Base-by-base conservation (phyloP, 176 grass and related monocot species). In the Pontederia crassipes region DNA sequence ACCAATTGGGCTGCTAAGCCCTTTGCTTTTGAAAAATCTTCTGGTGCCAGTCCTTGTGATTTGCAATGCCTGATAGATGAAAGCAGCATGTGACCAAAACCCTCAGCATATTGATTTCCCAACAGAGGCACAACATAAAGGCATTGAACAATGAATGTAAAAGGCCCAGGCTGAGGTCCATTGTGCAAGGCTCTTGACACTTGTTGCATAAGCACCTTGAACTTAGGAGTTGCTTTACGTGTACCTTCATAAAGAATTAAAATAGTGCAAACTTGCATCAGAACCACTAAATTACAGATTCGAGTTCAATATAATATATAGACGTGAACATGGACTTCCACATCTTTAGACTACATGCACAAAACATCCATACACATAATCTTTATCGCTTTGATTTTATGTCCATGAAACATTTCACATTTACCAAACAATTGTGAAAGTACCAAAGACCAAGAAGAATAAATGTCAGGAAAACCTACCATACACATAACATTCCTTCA, bases 141-240 rank as follows among this genome's bases (percentile, higher is more conserved):
- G 63, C 91, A 96, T 45, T 87, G 86, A 65, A 89, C 75, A 75
- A 90, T 73, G 63, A 90, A 96, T 13, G 91, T 96, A 73, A 96
- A 96, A 52, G 91, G 91, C 26, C 91, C 91, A 57, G 91, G 91
- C 65, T 78, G 77, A 58, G 91, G 91, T 32, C 13, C 53, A 77
- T 90, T 87, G 65, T 90, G 67, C 66, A 96, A 49, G 49, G 86
- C 86, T 47, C 71, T 53, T 72, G 75, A 81, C 6, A 90, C 78
- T 71, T 90, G 69, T 20, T 85, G 86, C 58, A 80, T 66, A 75
- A 90, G 86, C 45, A 96, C 71, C 70, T 59, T 75, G 76, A 96
- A 96, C 74, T 90, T 96, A 65, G 77, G 54, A 20, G 91, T 87
- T 71, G 91, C 86, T 85, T 90, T 96, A 17, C 48, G 64, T 13